Conservation (phyloP, 2,329 filamentous ascomycete species). For the Sporothrix curviconia region DNA sequence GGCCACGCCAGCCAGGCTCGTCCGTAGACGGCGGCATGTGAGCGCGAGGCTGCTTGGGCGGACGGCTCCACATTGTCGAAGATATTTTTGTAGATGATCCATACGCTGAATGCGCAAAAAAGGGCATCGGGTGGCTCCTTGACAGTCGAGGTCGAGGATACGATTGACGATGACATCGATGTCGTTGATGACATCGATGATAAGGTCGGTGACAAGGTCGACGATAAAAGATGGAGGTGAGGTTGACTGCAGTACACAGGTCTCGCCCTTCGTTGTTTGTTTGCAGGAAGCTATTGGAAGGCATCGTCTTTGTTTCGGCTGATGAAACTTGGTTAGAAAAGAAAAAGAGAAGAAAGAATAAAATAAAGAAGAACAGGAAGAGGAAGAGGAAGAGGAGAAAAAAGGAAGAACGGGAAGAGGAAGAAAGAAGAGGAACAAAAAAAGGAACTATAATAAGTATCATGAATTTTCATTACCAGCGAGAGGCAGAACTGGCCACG, state of each 20-base stretch:
- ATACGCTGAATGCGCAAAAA: background rate
- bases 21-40: background rate
- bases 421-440: background rate
- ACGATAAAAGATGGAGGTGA: background rate
- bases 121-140: background rate
- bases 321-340: background rate
- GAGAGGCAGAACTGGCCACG: background rate
- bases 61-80: background rate
- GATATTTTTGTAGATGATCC: background rate
- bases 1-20: background rate
- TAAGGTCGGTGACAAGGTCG: background rate
- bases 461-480: background rate
- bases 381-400: background rate
- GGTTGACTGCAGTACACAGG: background rate
- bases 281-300: background rate
- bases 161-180: too few species aligned
- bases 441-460: background rate
- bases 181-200: too few species aligned
- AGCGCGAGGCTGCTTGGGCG: background rate
- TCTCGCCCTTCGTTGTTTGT: background rate
- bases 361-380: background rate
- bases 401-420: background rate
- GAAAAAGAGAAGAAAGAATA: background rate
- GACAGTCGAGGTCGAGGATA: background rate
- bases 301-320: background rate